Evolutionary conservation across 345 rosid genomes (phyloP).

Genomic region (Toxicodendron radicans): DNA sequence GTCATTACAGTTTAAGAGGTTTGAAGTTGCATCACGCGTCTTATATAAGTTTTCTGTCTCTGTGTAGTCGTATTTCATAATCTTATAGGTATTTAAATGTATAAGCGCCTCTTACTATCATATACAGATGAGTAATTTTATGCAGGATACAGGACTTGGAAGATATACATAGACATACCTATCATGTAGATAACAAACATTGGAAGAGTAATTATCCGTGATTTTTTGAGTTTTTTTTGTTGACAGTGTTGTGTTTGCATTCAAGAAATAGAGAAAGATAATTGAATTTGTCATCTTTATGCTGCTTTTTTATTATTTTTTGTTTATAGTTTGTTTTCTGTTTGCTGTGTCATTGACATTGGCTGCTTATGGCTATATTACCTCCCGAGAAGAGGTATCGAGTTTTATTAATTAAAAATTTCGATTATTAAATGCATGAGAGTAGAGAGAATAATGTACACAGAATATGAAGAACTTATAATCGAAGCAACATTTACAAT

Average conservation of each 20-base stretch:
- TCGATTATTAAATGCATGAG: background rate
- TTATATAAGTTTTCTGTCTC: background rate
- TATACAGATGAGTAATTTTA: background rate
- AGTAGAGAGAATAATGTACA: background rate
- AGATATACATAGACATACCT: background rate
- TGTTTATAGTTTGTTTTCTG: background rate
- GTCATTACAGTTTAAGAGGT: background rate
- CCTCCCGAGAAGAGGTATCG: background rate
- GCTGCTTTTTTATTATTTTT: background rate
- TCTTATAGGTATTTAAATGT: slow-evolving; percentile 2
- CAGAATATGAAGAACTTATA: background rate
- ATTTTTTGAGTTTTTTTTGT: background rate
- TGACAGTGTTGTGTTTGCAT: background rate
- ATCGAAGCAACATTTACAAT: background rate
- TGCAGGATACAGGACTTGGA: background rate
- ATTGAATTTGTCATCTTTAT: background rate
- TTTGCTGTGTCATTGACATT: background rate
- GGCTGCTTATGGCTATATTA: background rate
- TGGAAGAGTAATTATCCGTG: background rate
- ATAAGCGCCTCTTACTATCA: background rate
- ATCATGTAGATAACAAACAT: background rate
- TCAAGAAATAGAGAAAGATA: background rate
- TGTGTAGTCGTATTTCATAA: background rate
- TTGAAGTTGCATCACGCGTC: slow-evolving; percentile 19
- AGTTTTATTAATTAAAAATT: background rate